Evolutionary conservation across 148 eudicot species (phyloP).

Genomic region (Chenopodium berlandieri): DNA sequence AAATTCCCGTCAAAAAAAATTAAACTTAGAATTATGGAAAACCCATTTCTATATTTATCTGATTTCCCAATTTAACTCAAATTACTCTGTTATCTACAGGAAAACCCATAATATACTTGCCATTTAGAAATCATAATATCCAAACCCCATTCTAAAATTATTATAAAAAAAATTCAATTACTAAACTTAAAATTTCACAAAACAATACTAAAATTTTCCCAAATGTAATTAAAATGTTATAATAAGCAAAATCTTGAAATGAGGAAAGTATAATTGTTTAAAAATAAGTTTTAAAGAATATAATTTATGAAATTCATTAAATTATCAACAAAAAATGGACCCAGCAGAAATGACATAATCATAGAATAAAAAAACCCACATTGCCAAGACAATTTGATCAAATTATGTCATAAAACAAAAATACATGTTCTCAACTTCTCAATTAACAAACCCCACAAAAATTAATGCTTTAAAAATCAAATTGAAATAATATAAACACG

Average conservation of each 20-base stretch:
- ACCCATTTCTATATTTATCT: neutral
- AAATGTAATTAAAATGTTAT: too few relatives aligned
- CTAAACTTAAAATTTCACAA: too few relatives aligned
- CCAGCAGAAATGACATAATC: neutral
- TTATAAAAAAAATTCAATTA: too few relatives aligned
- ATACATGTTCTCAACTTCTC: neutral
- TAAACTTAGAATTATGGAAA: too few relatives aligned
- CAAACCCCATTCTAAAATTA: neutral
- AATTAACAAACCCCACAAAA: neutral
- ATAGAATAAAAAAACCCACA: neutral
- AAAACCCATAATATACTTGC: neutral
- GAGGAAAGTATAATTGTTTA: neutral
- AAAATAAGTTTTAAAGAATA: neutral
- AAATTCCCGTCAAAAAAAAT: too few relatives aligned
- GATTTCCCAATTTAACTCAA: neutral
- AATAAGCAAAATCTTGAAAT: neutral
- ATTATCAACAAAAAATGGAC: neutral
- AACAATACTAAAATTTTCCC: too few relatives aligned
- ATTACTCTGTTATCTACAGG: neutral
- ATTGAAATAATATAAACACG: neutral
- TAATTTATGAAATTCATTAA: neutral
- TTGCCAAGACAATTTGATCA: too few relatives aligned
- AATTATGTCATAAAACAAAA: too few relatives aligned
- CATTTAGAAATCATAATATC: neutral
- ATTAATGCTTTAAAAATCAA: neutral